Conservation (phyloP, 495 filamentous ascomycete genomes). For the Penicillium alfredii region DNA sequence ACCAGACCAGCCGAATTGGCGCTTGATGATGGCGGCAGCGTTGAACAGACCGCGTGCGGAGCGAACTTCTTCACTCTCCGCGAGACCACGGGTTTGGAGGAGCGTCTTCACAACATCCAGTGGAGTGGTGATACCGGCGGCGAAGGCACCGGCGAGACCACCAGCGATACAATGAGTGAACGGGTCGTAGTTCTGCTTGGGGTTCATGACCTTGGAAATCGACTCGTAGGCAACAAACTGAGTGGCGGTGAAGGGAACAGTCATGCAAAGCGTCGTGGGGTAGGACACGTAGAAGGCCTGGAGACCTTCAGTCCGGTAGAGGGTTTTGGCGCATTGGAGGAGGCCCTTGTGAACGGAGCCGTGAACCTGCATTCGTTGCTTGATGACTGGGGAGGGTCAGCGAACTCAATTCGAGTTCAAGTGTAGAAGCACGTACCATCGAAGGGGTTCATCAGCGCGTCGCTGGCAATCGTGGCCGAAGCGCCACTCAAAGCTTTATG, state of each 20-base stretch:
- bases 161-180: conserved; percentile 88
- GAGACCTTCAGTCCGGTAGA: conserved; percentile 84
- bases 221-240: conserved; percentile 98
- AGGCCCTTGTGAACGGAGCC: conserved; percentile 86
- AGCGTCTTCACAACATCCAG: conserved; percentile 98
- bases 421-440: conserved; percentile 61
- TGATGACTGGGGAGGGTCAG: conserved; percentile 66
- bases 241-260: conserved; percentile 91
- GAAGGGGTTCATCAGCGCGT: conserved; percentile 99
- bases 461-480: conserved; percentile 90
- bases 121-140: conserved; percentile 88
- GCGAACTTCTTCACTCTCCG: conserved; percentile 73
- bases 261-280: conserved; percentile 97
- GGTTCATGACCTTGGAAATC: conserved; percentile 89
- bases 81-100: conserved; percentile 83
- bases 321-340: conserved; percentile 72
- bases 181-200: conserved; percentile 76
- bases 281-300: conserved; percentile 97
- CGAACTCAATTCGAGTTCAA: neutral
- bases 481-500: conserved; percentile 77
- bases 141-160: conserved; percentile 86
- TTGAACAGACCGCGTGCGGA: conserved; percentile 77
- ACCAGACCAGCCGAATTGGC: conserved; percentile 74
- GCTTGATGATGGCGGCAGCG: conserved; percentile 76
- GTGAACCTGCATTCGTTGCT: conserved; percentile 98